Evolutionary conservation across 768 basidiomycete species (phyloP).

Genomic region (Lepiota subincarnata): DNA sequence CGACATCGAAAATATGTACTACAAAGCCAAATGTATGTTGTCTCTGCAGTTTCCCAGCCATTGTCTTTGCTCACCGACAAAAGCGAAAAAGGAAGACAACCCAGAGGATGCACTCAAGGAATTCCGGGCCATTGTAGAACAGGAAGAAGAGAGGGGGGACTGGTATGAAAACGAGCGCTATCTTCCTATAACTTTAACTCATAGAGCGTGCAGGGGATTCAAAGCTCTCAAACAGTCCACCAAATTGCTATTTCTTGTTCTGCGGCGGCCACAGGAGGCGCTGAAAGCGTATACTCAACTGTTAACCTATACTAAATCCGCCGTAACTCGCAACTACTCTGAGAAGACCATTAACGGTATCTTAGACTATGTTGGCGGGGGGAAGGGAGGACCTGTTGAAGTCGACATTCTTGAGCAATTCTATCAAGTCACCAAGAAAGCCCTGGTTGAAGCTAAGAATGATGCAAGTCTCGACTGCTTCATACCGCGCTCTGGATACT

Average conservation of each 20-base stretch:
- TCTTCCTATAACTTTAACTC: not conserved
- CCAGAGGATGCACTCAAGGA: slow-evolving; percentile 90
- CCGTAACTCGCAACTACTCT: slow-evolving; percentile 92
- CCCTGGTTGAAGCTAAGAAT: slow-evolving; percentile 91
- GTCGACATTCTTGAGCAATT: slow-evolving; percentile 91
- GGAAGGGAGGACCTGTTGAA: slow-evolving; percentile 71
- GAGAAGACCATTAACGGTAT: slow-evolving; percentile 99
- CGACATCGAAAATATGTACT: slow-evolving; percentile 98
- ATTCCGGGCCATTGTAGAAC: slow-evolving; percentile 82
- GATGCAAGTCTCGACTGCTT: slow-evolving; percentile 52
- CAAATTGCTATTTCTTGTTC: slow-evolving; percentile 81
- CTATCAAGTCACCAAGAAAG: slow-evolving; percentile 89
- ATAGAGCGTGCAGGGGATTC: slow-evolving; percentile 72
- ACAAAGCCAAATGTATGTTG: slow-evolving; percentile 87
- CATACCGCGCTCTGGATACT: not conserved
- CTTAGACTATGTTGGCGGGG: slow-evolving; percentile 94
- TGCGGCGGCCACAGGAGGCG: slow-evolving; percentile 80
- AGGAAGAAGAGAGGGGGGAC: slow-evolving; percentile 90
- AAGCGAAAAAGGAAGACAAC: slow-evolving; percentile 92
- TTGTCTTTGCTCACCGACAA: slow-evolving; percentile 10
- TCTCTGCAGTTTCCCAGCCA: not conserved
- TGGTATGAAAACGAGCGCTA: slow-evolving; percentile 52
- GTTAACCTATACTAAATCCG: slow-evolving; percentile 91
- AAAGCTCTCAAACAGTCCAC: slow-evolving; percentile 98
- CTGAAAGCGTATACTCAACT: slow-evolving; percentile 82